Conservation (phyloP, 2,329 filamentous ascomycete genomes). For the Neonectria magnoliae region DNA sequence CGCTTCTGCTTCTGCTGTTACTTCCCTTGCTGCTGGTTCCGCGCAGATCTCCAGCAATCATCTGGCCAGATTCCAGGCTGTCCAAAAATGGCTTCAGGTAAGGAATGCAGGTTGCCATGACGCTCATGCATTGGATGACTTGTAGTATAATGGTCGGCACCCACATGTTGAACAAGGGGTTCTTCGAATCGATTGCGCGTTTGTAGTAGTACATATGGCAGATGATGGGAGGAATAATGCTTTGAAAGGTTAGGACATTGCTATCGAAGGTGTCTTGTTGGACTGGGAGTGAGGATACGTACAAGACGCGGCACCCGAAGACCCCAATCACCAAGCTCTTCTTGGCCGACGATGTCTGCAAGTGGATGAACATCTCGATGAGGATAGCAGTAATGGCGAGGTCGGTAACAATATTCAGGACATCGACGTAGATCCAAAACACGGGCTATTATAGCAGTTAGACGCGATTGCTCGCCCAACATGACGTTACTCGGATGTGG, state of each 20-base stretch:
- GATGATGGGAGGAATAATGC: constrained; percentile 32
- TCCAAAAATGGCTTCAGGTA: constrained; percentile 38
- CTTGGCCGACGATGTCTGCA: constrained; percentile 20
- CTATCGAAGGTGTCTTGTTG: neutral
- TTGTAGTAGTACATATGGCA: constrained; percentile 34
- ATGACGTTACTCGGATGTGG: neutral
- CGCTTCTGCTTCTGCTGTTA: constrained; percentile 27
- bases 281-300: neutral
- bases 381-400: constrained; percentile 20
- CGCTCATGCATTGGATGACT: constrained; percentile 35
- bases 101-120: constrained; percentile 35
- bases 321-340: constrained; percentile 26
- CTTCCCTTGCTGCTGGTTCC: constrained; percentile 25
- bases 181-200: constrained; percentile 15
- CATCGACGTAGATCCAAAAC: constrained; percentile 28
- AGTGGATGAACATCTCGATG: constrained; percentile 15
- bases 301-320: constrained; percentile 26
- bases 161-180: constrained; percentile 36
- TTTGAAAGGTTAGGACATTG: constrained; percentile 12
- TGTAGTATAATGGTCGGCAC: constrained; percentile 26
- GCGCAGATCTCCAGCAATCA: constrained; percentile 28
- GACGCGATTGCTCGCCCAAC: neutral
- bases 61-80: constrained; percentile 36
- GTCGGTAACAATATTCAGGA: constrained; percentile 25
- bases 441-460: constrained; percentile 4